These are phyloP conservation scores for Trichoderma arundinaceum DNA, from an alignment of 2,329 filamentous ascomycete genomes.

Conservation along the genomic window DNA sequence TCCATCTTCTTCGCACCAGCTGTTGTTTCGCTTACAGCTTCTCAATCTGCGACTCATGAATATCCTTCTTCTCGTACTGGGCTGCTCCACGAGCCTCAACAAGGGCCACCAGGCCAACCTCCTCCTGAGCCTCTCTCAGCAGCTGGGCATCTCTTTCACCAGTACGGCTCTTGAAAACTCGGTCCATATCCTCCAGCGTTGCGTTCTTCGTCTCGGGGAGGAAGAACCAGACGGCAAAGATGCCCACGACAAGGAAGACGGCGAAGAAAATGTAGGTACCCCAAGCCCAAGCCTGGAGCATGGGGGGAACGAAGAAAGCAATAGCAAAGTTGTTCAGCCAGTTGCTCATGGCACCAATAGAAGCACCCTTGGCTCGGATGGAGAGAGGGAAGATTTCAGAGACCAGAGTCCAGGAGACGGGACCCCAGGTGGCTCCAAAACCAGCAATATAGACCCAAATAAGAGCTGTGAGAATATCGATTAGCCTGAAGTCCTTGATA, in stretches of 20 bases:
- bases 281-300: constrained; percentile 68
- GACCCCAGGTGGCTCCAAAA: constrained; percentile 79
- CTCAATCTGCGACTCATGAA: constrained; percentile 23
- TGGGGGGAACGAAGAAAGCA: constrained; percentile 71
- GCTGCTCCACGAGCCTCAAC: constrained; percentile 9
- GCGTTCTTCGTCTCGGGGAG: constrained; percentile 69
- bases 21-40: constrained; percentile 6
- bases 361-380: constrained; percentile 72
- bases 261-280: constrained; percentile 77
- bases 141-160: constrained; percentile 39
- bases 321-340: constrained; percentile 67
- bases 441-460: constrained; percentile 77
- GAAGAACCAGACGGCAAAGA: constrained; percentile 65
- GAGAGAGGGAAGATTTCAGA: constrained; percentile 77
- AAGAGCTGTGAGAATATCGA: constrained; percentile 55
- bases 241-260: constrained; percentile 66
- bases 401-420: constrained; percentile 75
- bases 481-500: background rate
- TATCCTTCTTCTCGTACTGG: constrained; percentile 25
- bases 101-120: constrained; percentile 36
- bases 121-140: constrained; percentile 37
- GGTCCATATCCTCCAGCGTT: constrained; percentile 68
- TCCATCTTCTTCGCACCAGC: background rate
- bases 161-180: constrained; percentile 53
- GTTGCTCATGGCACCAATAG: constrained; percentile 69